These are phyloP conservation scores for Hevea brasiliensis DNA, from an alignment of 345 rosid genomes.

Conservation along the genomic window DNA sequence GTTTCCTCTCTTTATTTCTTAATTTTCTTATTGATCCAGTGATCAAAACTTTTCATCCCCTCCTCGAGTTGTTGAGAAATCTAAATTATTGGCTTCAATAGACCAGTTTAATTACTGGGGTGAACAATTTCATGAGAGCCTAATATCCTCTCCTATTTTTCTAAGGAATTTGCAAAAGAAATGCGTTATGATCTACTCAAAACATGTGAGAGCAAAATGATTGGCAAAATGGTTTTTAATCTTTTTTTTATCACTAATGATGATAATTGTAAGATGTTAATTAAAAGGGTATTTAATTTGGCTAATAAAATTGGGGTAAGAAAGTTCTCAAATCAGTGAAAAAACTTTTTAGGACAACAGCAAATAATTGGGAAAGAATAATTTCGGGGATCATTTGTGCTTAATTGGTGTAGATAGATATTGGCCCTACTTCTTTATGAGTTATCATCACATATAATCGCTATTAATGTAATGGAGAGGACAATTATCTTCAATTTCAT, in stretches of 20 bases:
- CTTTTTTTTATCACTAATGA: too few relatives aligned
- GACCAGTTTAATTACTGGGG: too few relatives aligned
- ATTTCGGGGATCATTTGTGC: not conserved
- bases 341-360: slow-evolving; percentile 1
- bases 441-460: not conserved
- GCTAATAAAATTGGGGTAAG: slow-evolving; percentile 8
- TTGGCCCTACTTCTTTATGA: slow-evolving; percentile 14
- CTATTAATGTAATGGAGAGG: slow-evolving; percentile 1
- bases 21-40: too few relatives aligned
- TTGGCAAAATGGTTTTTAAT: not conserved
- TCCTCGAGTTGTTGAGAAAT: too few relatives aligned
- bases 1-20: too few relatives aligned
- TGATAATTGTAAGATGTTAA: too few relatives aligned
- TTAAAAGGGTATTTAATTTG: too few relatives aligned
- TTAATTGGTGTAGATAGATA: not conserved
- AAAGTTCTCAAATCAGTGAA: slow-evolving; percentile 13
- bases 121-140: too few relatives aligned
- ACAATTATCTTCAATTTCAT: not conserved
- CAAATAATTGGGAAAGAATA: slow-evolving; percentile 15
- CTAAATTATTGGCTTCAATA: too few relatives aligned
- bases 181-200: slow-evolving; percentile 15
- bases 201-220: slow-evolving; percentile 2
- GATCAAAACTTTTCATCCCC: too few relatives aligned
- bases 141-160: too few relatives aligned
- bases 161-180: not conserved